Percentiles rank a stretch among this genome's conserved stretches.
phyloP scores from a whole-genome alignment of 2,329 filamentous ascomycete genomes.

The Trichophyton benhamiae region DNA sequence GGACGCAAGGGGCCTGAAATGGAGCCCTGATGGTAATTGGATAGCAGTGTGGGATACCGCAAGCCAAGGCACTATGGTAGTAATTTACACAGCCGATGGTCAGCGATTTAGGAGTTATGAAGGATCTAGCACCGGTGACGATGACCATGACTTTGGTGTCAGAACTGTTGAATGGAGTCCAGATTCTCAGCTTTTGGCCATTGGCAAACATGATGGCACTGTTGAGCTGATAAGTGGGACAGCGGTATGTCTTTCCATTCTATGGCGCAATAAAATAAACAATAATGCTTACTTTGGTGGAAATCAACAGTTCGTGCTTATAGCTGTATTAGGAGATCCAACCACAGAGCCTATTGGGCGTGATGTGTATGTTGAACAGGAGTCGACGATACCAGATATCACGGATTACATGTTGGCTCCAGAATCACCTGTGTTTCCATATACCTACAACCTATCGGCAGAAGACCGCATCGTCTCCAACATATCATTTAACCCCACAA shows the following conservation, averaged over 20 bases:
- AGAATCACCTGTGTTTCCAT: conserved; percentile 25
- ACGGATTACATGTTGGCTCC: conserved; percentile 28
- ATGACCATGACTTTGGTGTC: conserved; percentile 37
- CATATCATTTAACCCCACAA: conserved; percentile 30
- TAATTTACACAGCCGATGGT: conserved; percentile 48
- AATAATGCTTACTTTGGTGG: neutral
- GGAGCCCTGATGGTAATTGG: conserved; percentile 50
- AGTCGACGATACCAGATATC: conserved; percentile 21
- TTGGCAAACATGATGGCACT: conserved; percentile 40
- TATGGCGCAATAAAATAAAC: neutral
- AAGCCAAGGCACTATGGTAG: conserved; percentile 38
- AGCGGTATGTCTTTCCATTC: conserved; percentile 24
- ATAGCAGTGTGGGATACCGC: conserved; percentile 46
- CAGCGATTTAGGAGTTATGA: conserved; percentile 44
- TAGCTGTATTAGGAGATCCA: conserved; percentile 25
- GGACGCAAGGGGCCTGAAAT: conserved; percentile 47
- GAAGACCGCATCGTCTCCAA: conserved; percentile 26
- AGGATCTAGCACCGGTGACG: conserved; percentile 22
- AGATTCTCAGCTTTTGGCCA: conserved; percentile 34
- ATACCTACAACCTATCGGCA: conserved; percentile 21
- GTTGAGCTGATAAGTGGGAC: conserved; percentile 37
- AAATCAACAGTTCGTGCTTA: conserved; percentile 14
- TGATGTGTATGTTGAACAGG: conserved; percentile 25
- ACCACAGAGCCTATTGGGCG: conserved; percentile 23
- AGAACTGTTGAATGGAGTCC: conserved; percentile 43